These are phyloP conservation scores for Termitomyces sp. DNA, from an alignment of 1,284 basidiomycete species.

Conservation along the genomic window DNA sequence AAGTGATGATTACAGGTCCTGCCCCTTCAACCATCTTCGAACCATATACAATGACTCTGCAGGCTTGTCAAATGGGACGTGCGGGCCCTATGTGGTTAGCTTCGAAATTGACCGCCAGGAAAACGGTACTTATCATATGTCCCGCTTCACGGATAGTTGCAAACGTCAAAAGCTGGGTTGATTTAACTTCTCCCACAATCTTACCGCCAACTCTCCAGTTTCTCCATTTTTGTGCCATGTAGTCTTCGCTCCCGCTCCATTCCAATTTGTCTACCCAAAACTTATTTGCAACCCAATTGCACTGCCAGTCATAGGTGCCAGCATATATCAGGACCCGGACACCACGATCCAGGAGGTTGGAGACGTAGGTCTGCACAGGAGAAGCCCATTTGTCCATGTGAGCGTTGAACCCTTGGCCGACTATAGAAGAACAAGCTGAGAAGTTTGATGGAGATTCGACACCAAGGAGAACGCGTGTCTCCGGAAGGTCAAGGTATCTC, in stretches of 20 bases:
- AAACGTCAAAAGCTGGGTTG: conserved; percentile 57
- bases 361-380: conserved; percentile 62
- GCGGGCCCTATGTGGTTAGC: conserved; percentile 20
- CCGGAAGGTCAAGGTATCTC: conserved; percentile 51
- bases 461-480: conserved; percentile 53
- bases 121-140: conserved; percentile 58
- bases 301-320: conserved; percentile 78
- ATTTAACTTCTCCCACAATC: conserved; percentile 62
- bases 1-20: conserved; percentile 29
- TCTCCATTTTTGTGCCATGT: conserved; percentile 44
- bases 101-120: conserved; percentile 3
- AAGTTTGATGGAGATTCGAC: conserved; percentile 52
- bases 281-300: conserved; percentile 74
- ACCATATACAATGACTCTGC: conserved; percentile 52
- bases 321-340: conserved; percentile 71
- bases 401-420: conserved; percentile 40
- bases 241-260: conserved; percentile 58
- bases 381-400: conserved; percentile 58
- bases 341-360: conserved; percentile 68
- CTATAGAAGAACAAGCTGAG: conserved; percentile 49
- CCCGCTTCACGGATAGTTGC: conserved; percentile 60
- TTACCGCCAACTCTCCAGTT: conserved; percentile 55
- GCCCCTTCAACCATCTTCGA: conserved; percentile 49
- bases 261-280: conserved; percentile 72
- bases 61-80: conserved; percentile 68